A percentile compares a stretch with the other conserved stretches of the same genome.
Conservation (phyloP, 169 alveolate species). For the Fabrea salina region DNA sequence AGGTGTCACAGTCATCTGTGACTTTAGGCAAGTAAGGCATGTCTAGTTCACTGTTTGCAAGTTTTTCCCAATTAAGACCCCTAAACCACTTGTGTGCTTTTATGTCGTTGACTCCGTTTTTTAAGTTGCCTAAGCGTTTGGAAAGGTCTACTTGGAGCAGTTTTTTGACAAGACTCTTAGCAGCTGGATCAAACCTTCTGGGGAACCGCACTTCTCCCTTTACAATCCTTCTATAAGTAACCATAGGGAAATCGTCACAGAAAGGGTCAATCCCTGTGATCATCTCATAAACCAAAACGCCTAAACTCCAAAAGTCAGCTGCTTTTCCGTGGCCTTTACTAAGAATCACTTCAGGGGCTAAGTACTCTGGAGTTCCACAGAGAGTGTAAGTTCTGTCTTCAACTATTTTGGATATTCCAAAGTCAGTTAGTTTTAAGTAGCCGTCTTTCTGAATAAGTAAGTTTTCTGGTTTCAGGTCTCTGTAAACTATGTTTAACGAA, state of each 20-base stretch:
- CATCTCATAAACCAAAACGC: conserved; percentile 79
- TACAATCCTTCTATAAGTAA: conserved; percentile 92
- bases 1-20: not conserved
- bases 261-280: conserved; percentile 73
- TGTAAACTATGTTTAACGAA: conserved; percentile 51
- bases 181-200: conserved; percentile 76
- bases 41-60: not conserved
- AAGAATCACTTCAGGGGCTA: too few species aligned
- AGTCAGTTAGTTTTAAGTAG: too few species aligned
- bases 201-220: conserved; percentile 77
- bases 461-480: conserved; percentile 69
- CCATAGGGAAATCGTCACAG: conserved; percentile 92
- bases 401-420: conserved; percentile 76
- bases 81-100: conserved; percentile 26
- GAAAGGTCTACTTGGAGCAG: conserved; percentile 80
- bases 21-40: not conserved
- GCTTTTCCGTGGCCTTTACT: conserved; percentile 78
- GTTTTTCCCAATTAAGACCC: not conserved
- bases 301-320: conserved; percentile 83
- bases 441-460: conserved; percentile 64
- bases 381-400: conserved; percentile 77
- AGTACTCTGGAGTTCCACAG: too few species aligned
- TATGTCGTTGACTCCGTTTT: conserved; percentile 85
- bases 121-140: conserved; percentile 84
- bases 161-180: conserved; percentile 80